These are phyloP conservation scores for Myriosclerotinia scirpicola DNA, from an alignment of 2,329 filamentous ascomycete species.

Conservation along the genomic window DNA sequence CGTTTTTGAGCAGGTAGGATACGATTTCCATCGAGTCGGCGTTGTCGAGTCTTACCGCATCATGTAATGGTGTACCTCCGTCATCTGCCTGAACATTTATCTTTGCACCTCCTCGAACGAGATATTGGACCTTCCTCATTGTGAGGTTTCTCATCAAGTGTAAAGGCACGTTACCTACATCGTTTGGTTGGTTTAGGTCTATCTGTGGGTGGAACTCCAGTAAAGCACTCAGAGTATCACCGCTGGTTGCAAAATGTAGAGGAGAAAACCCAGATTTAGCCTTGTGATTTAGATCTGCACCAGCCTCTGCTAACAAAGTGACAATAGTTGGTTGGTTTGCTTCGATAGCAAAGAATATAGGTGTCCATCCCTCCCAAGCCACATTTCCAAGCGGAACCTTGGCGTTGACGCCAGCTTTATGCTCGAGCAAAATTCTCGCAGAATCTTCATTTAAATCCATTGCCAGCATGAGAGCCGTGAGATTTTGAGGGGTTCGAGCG, in stretches of 20 bases:
- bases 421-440: not conserved
- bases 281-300: not conserved
- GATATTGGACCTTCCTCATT: not conserved
- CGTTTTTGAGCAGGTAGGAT: not conserved
- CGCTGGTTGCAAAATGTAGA: not conserved
- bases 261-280: not conserved
- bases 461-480: not conserved
- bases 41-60: not conserved
- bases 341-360: not conserved
- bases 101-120: not conserved
- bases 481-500: not conserved
- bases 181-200: not conserved
- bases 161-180: not conserved
- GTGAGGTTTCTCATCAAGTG: not conserved
- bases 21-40: fast-evolving
- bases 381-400: not conserved
- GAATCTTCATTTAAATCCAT: not conserved
- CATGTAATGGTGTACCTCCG: not conserved
- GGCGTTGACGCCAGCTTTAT: slow-evolving; percentile 1
- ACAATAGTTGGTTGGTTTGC: not conserved
- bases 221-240: not conserved
- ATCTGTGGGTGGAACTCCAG: not conserved
- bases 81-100: not conserved
- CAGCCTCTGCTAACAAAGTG: slow-evolving; percentile 1
- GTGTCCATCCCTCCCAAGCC: not conserved